Percentiles rank a stretch among this genome's conserved stretches.
Conservation (phyloP, 176 grass and related monocot species). For the Paspalum notatum region DNA sequence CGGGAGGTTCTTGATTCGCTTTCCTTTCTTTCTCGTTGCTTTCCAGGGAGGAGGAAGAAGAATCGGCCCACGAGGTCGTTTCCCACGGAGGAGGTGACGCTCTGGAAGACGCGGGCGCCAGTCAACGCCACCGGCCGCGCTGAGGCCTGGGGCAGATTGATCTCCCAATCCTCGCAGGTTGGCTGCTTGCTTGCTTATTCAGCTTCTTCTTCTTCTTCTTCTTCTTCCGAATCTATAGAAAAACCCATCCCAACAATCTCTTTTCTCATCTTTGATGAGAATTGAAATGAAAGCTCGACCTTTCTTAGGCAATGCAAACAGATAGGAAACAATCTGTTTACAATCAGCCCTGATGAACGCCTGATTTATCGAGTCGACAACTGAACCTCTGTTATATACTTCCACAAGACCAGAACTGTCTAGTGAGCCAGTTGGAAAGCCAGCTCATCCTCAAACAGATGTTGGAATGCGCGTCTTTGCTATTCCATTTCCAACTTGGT, state of each 20-base stretch:
- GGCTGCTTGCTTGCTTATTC: not conserved
- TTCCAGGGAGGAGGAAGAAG: slow-evolving; percentile 47
- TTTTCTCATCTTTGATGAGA: no score
- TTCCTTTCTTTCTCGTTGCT: not conserved
- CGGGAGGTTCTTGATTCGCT: slow-evolving; percentile 19
- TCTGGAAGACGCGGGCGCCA: slow-evolving; percentile 9
- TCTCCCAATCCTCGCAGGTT: slow-evolving; percentile 59
- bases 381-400: not conserved
- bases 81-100: not conserved
- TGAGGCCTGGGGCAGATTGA: slow-evolving; percentile 50
- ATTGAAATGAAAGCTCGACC: no score
- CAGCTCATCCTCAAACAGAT: not conserved
- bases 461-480: not conserved
- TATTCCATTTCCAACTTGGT: not conserved
- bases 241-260: no score
- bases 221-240: not conserved
- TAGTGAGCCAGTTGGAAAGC: not conserved
- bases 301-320: no score
- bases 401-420: not conserved
- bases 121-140: not conserved
- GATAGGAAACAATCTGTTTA: no score
- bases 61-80: not conserved
- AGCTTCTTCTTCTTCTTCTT: not conserved
- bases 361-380: not conserved
- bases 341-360: no score